Conservation (phyloP, 768 basidiomycete species). For the Clathrus columnatus region DNA sequence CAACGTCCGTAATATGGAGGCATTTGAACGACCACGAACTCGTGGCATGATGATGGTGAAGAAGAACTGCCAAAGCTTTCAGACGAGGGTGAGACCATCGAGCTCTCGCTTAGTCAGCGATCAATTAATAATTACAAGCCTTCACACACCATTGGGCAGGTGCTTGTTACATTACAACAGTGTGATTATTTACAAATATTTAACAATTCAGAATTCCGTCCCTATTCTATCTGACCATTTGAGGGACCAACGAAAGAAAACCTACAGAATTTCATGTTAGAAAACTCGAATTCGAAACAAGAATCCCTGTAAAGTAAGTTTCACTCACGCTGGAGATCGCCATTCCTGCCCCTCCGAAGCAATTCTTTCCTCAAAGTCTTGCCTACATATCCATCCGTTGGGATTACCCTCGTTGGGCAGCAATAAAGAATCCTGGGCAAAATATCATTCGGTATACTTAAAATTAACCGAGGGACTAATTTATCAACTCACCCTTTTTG, state of each 20-base stretch:
- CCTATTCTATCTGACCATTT: not conserved
- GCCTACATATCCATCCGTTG: conserved; percentile 62
- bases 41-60: conserved; percentile 2
- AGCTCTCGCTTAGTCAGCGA: not conserved
- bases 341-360: conserved; percentile 39
- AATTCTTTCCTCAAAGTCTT: conserved; percentile 35
- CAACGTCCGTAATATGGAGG: not conserved
- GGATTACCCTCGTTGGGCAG: conserved; percentile 57
- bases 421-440: conserved; percentile 39
- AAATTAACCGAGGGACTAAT: not conserved
- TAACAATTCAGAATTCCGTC: too few relatives aligned
- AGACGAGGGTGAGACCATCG: not conserved
- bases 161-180: not conserved
- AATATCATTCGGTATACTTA: not conserved
- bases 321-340: conserved; percentile 41
- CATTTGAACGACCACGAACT: conserved; percentile 7
- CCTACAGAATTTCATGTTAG: not conserved
- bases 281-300: not conserved
- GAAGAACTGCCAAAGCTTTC: not conserved
- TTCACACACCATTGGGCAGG: not conserved
- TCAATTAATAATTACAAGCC: not conserved
- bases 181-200: too few relatives aligned
- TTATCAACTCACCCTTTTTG: conserved; percentile 35
- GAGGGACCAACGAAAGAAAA: not conserved
- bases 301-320: not conserved